Conservation (phyloP, 371 early-diverging fungal species). For the Mucor lusitanicus region DNA sequence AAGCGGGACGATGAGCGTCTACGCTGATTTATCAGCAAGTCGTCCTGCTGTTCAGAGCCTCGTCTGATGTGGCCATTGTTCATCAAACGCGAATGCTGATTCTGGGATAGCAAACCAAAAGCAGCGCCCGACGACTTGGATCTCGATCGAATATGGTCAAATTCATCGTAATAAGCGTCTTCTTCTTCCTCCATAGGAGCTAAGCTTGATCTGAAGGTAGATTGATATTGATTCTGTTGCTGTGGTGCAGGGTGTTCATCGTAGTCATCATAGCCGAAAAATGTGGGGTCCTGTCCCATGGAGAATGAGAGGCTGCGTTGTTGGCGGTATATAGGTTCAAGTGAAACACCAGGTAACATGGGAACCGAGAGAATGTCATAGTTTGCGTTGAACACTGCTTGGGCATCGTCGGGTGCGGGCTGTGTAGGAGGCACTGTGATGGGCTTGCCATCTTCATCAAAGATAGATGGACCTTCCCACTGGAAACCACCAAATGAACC, state of each 20-base stretch:
- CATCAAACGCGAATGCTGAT: constrained; percentile 32
- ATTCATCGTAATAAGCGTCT: constrained; percentile 24
- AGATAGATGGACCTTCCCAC: constrained; percentile 45
- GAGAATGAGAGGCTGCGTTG: constrained; percentile 50
- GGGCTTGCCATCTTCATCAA: constrained; percentile 32
- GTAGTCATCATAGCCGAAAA: constrained; percentile 37
- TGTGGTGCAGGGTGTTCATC: constrained; percentile 21
- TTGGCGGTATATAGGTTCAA: constrained; percentile 40
- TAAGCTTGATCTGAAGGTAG: constrained; percentile 25
- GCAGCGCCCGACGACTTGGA: constrained; percentile 55
- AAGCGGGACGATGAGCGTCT: constrained; percentile 28
- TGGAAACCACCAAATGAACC: constrained; percentile 50
- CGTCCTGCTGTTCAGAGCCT: constrained; percentile 32
- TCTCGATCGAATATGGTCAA: constrained; percentile 32
- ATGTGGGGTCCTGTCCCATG: constrained; percentile 39
- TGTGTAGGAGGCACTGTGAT: background rate
- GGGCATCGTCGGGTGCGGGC: constrained; percentile 2
- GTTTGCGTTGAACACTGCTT: background rate
- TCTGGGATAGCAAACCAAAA: constrained; percentile 39
- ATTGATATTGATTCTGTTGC: constrained; percentile 9
- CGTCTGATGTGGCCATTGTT: constrained; percentile 27
- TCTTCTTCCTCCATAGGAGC: constrained; percentile 50
- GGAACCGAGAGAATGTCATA: constrained; percentile 15
- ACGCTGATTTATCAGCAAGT: constrained; percentile 23
- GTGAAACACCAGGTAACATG: constrained; percentile 40